A percentile compares a stretch with the other conserved stretches of the same genome.
phyloP scores from a whole-genome alignment of 2,329 filamentous ascomycete species.

The Neopestalotiopsis sp. region DNA sequence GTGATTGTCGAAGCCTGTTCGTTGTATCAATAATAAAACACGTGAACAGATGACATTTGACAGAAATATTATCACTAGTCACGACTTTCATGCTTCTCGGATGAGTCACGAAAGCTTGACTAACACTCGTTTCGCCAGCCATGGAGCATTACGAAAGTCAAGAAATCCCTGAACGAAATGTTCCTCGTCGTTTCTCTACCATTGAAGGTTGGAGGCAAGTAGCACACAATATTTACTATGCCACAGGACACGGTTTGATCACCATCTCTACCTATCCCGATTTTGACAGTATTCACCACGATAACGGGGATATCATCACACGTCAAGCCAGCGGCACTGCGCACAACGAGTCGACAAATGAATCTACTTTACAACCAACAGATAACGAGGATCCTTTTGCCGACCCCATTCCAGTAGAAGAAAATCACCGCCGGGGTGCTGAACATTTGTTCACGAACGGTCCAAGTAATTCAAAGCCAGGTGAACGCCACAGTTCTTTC shows the following conservation, averaged over 20 bases:
- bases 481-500: not conserved
- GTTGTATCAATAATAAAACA: too few species aligned
- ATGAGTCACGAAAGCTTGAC: too few species aligned
- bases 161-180: not conserved
- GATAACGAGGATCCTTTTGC: not conserved
- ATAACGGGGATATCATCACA: constrained; percentile 3
- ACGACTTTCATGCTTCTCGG: too few species aligned
- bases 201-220: constrained; percentile 12
- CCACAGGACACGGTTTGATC: constrained; percentile 3
- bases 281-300: not conserved
- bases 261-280: not conserved
- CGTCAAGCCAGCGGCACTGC: not conserved
- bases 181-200: not conserved
- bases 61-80: too few species aligned
- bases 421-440: not conserved
- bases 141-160: constrained; percentile 4
- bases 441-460: not conserved
- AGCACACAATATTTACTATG: constrained; percentile 9
- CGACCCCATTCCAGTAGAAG: not conserved
- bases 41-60: too few species aligned
- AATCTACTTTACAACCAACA: not conserved
- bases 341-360: not conserved
- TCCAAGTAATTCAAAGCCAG: not conserved
- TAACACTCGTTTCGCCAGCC: not conserved
- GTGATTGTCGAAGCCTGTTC: too few species aligned